Evolutionary conservation across 1,284 basidiomycete species (phyloP).

Genomic region (Cryptococcus hybrid): DNA sequence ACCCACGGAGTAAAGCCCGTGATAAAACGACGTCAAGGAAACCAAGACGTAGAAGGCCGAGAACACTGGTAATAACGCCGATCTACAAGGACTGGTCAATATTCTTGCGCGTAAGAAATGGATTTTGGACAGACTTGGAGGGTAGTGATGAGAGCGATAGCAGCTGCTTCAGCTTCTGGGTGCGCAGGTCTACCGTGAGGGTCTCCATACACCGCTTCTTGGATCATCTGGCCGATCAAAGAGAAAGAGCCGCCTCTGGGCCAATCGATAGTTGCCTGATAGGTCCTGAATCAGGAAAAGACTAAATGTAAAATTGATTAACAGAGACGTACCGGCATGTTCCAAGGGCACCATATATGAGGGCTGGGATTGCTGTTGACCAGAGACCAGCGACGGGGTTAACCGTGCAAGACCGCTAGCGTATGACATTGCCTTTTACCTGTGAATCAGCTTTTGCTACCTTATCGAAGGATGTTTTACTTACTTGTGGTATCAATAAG

Average conservation of each 20-base stretch:
- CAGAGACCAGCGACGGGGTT: constrained; percentile 78
- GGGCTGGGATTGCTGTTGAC: constrained; percentile 73
- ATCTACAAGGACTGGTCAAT: constrained; percentile 54
- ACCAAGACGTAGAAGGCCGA: constrained; percentile 85
- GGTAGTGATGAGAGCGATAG: constrained; percentile 66
- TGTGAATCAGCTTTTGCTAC: not conserved
- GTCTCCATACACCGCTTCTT: constrained; percentile 53
- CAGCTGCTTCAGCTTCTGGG: constrained; percentile 54
- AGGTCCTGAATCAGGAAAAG: not conserved
- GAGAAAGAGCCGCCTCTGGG: constrained; percentile 82
- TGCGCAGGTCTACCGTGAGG: not conserved
- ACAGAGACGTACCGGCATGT: constrained; percentile 56
- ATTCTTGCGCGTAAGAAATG: not conserved
- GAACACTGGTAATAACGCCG: constrained; percentile 79
- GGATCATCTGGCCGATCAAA: constrained; percentile 83
- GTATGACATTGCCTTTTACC: constrained; percentile 68
- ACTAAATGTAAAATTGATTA: too few relatives aligned
- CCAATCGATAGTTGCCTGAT: constrained; percentile 60
- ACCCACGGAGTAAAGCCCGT: constrained; percentile 77
- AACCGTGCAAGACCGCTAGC: constrained; percentile 79
- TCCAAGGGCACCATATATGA: constrained; percentile 81
- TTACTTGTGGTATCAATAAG: constrained; percentile 80
- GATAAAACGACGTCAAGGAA: constrained; percentile 95
- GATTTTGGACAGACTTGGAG: constrained; percentile 62
- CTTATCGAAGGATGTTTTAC: not conserved